Evolutionary conservation across 1,139 yeast genomes (phyloP).

Genomic region (Candida neerlandica): DNA sequence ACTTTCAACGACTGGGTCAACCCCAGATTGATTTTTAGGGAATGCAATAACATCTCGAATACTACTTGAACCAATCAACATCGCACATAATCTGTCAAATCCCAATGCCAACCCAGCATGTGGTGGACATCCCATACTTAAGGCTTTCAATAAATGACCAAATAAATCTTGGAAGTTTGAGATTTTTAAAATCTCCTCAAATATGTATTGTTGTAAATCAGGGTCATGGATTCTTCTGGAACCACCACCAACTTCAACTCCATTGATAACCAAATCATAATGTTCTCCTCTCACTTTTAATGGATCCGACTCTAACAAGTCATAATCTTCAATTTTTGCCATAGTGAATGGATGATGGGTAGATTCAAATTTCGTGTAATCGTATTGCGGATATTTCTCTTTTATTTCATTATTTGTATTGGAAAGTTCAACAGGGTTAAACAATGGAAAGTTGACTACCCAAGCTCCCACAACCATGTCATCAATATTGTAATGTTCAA

Average conservation of each 20-base stretch:
- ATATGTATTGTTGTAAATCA: conserved; percentile 68
- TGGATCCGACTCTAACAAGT: conserved; percentile 55
- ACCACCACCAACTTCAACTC: conserved; percentile 97
- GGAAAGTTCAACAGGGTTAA: conserved; percentile 64
- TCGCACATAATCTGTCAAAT: conserved; percentile 89
- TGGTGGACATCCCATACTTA: conserved; percentile 94
- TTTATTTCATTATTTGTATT: conserved; percentile 28
- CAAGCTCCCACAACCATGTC: conserved; percentile 68
- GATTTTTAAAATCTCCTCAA: conserved; percentile 58
- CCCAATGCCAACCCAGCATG: conserved; percentile 98
- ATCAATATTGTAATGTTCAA: conserved; percentile 21
- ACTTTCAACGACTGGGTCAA: conserved; percentile 84
- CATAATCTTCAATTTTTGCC: conserved; percentile 74
- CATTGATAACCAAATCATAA: conserved; percentile 90
- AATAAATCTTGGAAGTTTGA: conserved; percentile 63
- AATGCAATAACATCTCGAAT: conserved; percentile 95
- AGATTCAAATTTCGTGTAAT: conserved; percentile 51
- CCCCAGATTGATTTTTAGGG: conserved; percentile 89
- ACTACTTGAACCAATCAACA: conserved; percentile 72
- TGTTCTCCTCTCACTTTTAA: conserved; percentile 84
- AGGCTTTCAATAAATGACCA: conserved; percentile 82
- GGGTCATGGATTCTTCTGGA: conserved; percentile 93
- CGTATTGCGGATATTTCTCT: conserved; percentile 63
- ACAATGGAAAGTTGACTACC: conserved; percentile 90
- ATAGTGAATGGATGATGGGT: conserved; percentile 98